These are phyloP conservation scores for Candida nanaspora DNA, from an alignment of 805 yeast species.

Conservation along the genomic window DNA sequence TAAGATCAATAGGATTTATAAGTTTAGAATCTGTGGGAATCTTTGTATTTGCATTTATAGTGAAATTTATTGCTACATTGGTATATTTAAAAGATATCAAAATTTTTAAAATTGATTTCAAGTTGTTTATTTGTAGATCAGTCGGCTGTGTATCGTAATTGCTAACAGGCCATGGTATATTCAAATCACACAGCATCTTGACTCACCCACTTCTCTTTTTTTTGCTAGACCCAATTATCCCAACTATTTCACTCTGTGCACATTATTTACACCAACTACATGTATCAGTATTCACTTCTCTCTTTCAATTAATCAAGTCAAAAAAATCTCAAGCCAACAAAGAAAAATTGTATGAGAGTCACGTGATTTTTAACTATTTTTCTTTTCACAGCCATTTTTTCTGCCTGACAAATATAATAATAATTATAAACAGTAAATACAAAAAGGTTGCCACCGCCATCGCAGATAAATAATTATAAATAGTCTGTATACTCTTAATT, in stretches of 20 bases:
- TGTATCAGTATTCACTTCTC: no score
- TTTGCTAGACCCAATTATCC: no score
- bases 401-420: not conserved
- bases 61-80: conserved; percentile 63
- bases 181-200: conserved; percentile 53
- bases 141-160: conserved; percentile 38
- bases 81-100: conserved; percentile 61
- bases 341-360: no score
- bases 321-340: no score
- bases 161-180: conserved; percentile 64
- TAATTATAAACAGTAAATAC: not conserved
- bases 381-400: no score
- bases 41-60: conserved; percentile 41
- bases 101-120: conserved; percentile 46
- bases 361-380: no score
- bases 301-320: no score
- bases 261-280: no score
- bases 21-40: conserved; percentile 39
- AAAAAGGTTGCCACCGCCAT: conserved; percentile 1
- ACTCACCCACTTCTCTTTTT: no score
- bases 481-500: no score
- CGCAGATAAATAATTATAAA: not conserved
- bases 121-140: conserved; percentile 30
- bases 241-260: no score
- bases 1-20: conserved; percentile 35